These are phyloP conservation scores for Podospora pseudopauciseta DNA, from an alignment of 495 filamentous ascomycete genomes.

Conservation along the genomic window DNA sequence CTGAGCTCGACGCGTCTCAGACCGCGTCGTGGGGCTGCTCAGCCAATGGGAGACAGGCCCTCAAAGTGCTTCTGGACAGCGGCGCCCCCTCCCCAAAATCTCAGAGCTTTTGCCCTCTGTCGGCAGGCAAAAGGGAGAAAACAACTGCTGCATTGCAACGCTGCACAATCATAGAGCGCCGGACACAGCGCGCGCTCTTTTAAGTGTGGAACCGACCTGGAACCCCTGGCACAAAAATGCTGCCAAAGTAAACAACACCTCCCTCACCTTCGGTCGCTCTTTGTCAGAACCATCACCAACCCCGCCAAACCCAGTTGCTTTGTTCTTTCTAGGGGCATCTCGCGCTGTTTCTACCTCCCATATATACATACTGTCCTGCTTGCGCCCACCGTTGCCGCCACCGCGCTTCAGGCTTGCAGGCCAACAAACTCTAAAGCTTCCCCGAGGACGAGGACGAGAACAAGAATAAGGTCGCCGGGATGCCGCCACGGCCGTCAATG, in stretches of 20 bases:
- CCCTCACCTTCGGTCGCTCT: background rate
- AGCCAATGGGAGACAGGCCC: background rate
- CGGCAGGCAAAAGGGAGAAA: background rate
- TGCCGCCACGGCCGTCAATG: conserved; percentile 35
- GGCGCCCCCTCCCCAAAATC: too few species aligned
- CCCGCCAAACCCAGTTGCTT: background rate
- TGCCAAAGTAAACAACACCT: conserved; percentile 9
- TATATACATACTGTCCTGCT: background rate
- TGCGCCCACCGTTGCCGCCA: background rate
- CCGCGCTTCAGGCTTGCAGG: background rate
- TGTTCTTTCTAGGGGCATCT: background rate
- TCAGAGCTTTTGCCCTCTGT: background rate
- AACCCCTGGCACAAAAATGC: conserved; percentile 11
- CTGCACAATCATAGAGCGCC: background rate
- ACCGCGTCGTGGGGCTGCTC: background rate
- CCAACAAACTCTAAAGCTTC: background rate
- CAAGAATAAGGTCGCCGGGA: conserved; percentile 13
- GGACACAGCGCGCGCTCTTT: background rate
- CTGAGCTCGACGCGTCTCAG: background rate
- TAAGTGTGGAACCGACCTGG: conserved; percentile 19
- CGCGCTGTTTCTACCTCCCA: background rate
- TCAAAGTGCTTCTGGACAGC: background rate
- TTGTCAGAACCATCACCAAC: background rate
- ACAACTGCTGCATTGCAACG: background rate
- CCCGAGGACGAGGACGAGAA: background rate